Evolutionary conservation across 768 basidiomycete species (phyloP), one percentile per base, ranked within the genome.

Genomic region (Russula olivacea): DNA sequence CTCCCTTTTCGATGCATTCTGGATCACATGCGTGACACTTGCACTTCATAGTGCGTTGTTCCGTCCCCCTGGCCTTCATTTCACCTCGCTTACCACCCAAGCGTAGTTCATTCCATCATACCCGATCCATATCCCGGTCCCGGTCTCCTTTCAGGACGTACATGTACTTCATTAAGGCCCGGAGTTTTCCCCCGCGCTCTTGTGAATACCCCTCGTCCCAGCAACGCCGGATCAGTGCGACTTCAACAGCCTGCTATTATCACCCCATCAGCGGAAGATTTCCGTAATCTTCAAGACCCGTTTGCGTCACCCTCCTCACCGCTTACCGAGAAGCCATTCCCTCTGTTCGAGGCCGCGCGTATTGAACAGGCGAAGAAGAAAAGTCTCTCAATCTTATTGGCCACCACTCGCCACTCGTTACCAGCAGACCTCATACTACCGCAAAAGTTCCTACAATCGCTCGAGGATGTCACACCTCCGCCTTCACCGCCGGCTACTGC

Each of bases 1-100:
- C 59, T 64, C 63, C 58, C 58, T 64, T 56, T 64, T 64, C 49
- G 58, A 60, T 6, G 54, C 54, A 25, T 28, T 60, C 49, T 64
- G 58, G 58, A 60, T 50, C 40, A 51, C 54, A 64, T 64, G 63
- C 28, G 41, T 60, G 19, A 55, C 54, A 40, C 51, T 64, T 56
- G 63, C 59, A 30, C 54, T 64, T 58, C 59, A 64, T 45, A 43
- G 63, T 64, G 48, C 48, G 63, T 60, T 41, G 6, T 43, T 50
- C 47, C 40, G 23, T 45, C 53, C 30, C 40, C 55, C 25, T 34
- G 23, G 38, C 14, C 12, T 51, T 60, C 47, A 50, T 12, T 47
- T 60, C 47, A 36, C 40, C 19, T 34, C 54, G 32, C 59, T 64
- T 54, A 64, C 49, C 3, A 19, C 47, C 40, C 23, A 45, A n/a